Conservation (phyloP, 805 yeast genomes). For the Myxozyma geophila region DNA sequence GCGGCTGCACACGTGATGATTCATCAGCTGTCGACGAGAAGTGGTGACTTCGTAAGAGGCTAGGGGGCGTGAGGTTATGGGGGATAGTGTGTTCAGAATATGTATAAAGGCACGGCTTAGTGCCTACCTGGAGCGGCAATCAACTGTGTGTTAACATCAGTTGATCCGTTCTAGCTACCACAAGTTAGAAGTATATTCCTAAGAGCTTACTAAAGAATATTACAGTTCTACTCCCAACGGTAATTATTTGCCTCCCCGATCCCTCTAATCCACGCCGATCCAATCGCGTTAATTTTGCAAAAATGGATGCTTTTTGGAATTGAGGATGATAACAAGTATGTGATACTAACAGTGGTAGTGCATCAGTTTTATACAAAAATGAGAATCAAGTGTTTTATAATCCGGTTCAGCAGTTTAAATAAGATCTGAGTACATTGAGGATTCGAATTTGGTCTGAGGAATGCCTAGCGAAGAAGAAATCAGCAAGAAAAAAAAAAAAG, state of each 20-base stretch:
- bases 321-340: constrained; percentile 14
- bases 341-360: constrained; percentile 66
- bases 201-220: no score
- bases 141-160: no score
- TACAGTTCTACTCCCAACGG: background rate
- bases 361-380: constrained; percentile 79
- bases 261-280: background rate
- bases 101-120: no score
- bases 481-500: constrained; percentile 41
- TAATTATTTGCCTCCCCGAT: background rate
- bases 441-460: constrained; percentile 84
- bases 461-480: constrained; percentile 49
- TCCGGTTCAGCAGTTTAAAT: constrained; percentile 94
- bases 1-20: no score
- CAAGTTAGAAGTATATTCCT: no score
- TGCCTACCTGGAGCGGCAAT: no score
- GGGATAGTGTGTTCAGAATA: no score
- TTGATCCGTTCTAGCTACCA: no score
- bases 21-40: no score
- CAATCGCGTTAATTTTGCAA: background rate
- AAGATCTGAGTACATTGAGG: constrained; percentile 84
- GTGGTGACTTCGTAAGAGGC: no score
- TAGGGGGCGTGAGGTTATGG: no score
- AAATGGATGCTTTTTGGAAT: constrained; percentile 7
- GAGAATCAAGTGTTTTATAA: constrained; percentile 88